A percentile compares a stretch with the other conserved stretches of the same genome.
Conservation (phyloP, 2,329 filamentous ascomycete species). For the Xylariaceae sp. region DNA sequence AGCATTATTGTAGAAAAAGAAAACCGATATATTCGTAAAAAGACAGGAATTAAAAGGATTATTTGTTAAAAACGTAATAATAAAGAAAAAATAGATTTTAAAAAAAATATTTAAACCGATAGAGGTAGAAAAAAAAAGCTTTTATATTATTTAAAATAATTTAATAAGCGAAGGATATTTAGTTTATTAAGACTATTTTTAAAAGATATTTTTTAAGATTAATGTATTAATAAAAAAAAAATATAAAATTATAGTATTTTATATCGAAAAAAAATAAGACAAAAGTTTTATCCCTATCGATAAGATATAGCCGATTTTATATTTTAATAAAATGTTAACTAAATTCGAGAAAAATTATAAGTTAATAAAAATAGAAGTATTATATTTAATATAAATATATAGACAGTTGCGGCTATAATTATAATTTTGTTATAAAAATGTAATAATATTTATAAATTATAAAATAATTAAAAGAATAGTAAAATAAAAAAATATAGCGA, state of each 20-base stretch:
- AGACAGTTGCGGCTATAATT: neutral
- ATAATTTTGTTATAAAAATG: neutral
- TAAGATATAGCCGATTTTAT: neutral
- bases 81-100: no score
- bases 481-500: neutral
- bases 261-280: neutral
- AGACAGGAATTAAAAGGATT: no score
- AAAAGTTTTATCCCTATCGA: neutral
- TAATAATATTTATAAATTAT: constrained; percentile 3
- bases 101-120: no score
- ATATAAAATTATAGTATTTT: neutral
- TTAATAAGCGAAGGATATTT: neutral
- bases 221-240: neutral
- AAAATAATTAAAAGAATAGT: neutral
- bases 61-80: no score
- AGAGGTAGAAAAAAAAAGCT: no score
- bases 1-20: no score
- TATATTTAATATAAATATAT: neutral
- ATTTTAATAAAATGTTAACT: neutral
- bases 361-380: neutral
- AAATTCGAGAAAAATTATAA: neutral
- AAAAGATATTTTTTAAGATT: neutral
- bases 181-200: neutral
- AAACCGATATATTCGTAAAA: no score
- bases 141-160: neutral